Evolutionary conservation across 2,329 filamentous ascomycete genomes (phyloP).

Genomic region (Stromatinia cepivora): DNA sequence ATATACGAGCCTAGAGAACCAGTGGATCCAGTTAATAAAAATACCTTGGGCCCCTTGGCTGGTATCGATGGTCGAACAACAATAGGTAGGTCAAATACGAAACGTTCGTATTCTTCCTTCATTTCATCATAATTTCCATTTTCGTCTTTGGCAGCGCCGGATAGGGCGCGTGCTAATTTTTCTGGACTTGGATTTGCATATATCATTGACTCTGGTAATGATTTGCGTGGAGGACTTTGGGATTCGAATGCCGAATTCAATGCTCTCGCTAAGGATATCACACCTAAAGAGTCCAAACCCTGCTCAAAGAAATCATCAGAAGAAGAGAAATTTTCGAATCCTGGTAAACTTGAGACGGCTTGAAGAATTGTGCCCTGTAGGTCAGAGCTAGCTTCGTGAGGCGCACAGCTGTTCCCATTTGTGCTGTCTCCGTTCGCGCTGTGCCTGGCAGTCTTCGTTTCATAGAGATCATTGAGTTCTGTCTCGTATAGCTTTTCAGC

Average conservation of each 20-base stretch:
- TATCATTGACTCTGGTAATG: slow-evolving; percentile 1
- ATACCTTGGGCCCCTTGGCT: background rate
- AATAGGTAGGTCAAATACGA: slow-evolving; percentile 6
- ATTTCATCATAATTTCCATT: background rate
- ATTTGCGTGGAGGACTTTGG: background rate
- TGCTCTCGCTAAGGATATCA: slow-evolving; percentile 16
- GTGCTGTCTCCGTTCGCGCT: background rate
- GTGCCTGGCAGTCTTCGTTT: background rate
- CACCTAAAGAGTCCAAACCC: slow-evolving; percentile 24
- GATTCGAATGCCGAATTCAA: background rate
- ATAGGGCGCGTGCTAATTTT: background rate
- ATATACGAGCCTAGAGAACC: slow-evolving; percentile 52
- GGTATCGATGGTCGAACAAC: background rate
- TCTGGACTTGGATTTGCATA: slow-evolving; percentile 5
- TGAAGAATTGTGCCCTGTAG: background rate
- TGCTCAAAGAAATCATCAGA: slow-evolving; percentile 17
- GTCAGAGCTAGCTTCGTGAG: background rate
- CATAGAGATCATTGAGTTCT: slow-evolving; percentile 35
- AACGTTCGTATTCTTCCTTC: slow-evolving; percentile 9
- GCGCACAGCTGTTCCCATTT: background rate
- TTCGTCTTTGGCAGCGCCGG: background rate
- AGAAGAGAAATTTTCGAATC: background rate
- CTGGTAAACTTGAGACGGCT: background rate
- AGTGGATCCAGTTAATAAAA: slow-evolving; percentile 50
- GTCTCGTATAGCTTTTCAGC: slow-evolving; percentile 37